Evolutionary conservation across 1,284 basidiomycete genomes (phyloP).

Genomic region (Apiotrichum porosum): DNA sequence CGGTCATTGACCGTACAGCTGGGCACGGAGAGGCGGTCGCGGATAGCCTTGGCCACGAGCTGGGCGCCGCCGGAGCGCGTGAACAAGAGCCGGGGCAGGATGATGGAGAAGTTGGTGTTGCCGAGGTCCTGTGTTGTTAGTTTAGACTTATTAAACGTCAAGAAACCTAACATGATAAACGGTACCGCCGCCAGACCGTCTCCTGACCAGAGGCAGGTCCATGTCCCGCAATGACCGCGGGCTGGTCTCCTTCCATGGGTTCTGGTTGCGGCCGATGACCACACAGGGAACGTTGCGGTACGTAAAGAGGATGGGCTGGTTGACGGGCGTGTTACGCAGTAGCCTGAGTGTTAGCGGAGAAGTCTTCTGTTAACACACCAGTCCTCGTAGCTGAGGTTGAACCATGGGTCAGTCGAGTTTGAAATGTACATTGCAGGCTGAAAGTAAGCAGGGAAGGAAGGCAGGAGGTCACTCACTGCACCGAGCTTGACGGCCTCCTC

Average conservation of each 20-base stretch:
- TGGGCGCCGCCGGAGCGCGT: slow-evolving; percentile 74
- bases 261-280: slow-evolving; percentile 90
- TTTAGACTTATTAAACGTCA: slow-evolving; percentile 9
- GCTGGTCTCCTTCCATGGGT: slow-evolving; percentile 97
- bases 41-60: slow-evolving; percentile 72
- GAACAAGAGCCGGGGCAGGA: slow-evolving; percentile 75
- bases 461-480: background rate
- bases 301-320: slow-evolving; percentile 71
- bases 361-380: slow-evolving; percentile 57
- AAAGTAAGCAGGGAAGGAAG: background rate
- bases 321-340: slow-evolving; percentile 65
- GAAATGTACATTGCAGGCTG: slow-evolving; percentile 66
- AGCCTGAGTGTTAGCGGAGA: slow-evolving; percentile 56
- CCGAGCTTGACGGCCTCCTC: slow-evolving; percentile 1
- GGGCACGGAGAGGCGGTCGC: slow-evolving; percentile 58
- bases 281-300: slow-evolving; percentile 89
- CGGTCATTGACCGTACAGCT: slow-evolving; percentile 77
- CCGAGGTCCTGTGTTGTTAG: slow-evolving; percentile 69
- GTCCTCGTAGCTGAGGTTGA: slow-evolving; percentile 91
- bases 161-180: slow-evolving; percentile 78
- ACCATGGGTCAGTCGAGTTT: slow-evolving; percentile 75
- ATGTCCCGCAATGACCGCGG: slow-evolving; percentile 54
- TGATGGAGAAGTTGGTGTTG: slow-evolving; percentile 96
- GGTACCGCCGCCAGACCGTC: slow-evolving; percentile 92
- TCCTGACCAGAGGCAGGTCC: slow-evolving; percentile 73